Base-by-base conservation (phyloP, 257 asterid genomes). In the Striga asiatica region DNA sequence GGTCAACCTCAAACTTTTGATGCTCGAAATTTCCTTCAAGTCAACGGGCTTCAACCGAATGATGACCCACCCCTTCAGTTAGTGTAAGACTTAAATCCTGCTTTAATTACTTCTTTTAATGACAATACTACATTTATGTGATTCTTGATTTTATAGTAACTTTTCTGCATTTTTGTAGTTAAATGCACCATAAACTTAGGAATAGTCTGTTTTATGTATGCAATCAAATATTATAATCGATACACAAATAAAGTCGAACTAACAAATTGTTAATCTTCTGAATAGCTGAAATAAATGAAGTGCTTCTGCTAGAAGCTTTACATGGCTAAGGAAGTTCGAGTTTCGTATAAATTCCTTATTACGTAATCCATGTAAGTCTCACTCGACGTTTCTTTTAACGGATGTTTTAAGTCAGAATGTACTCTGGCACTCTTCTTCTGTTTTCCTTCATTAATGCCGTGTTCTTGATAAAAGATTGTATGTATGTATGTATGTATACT, bases 21-120 rank as follows among this genome's bases (percentile, higher is more conserved):
- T 77, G 88, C 85, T 45, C 80, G 83, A 35, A 73, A 82, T 76
- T 87, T 75, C 74, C 83, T 91, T 45, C 95, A 85, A 71, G 71
- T 77, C 58, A 77, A 76, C 58, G 79, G 68, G 0, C 72, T 76
- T 24, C 83, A 81, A 21, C 50, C 78, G n/a, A 73, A 71, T 45
- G 63, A 70, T 28, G 71, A 81, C 31, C 69, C 78, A 1, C 60
- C 87, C 43, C 93, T 85, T 50, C 91, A 76, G 16, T 45, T 89
- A 54, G 78, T 79, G 91, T 89, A 77, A 72, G 89, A 25, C 38
- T 54, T 14, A n/a, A 16, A n/a, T 53, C 31, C 3, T 5, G 19
- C 45, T 13, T 28, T 53, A 37, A 46, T 3, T n/a, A n/a, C n/a
- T n/a, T n/a, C n/a, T n/a, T n/a, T n/a, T n/a, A n/a, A n/a, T n/a